Percentiles rank a stretch among this genome's conserved stretches.
Conservation (phyloP, 225 moss, liverwort and hornwort genomes). For the Takakia lepidozioides region DNA sequence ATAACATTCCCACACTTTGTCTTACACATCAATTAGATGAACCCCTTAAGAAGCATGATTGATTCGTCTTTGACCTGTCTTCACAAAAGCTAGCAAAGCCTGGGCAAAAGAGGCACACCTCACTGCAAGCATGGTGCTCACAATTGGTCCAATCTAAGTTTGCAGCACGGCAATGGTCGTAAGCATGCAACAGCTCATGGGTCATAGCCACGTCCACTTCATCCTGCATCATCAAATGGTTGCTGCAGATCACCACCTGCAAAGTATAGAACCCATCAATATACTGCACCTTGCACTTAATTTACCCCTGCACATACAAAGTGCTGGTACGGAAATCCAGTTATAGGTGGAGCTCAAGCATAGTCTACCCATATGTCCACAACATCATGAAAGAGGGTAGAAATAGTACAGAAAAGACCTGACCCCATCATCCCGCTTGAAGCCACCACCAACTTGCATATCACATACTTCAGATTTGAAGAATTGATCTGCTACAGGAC, state of each 20-base stretch:
- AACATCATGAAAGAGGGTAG: too few species aligned
- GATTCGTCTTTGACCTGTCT: too few species aligned
- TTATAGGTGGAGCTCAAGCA: too few species aligned
- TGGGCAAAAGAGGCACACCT: slow-evolving; percentile 40
- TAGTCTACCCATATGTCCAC: too few species aligned
- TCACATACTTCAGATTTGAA: slow-evolving; percentile 76
- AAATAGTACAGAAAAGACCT: slow-evolving; percentile 16
- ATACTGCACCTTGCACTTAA: too few species aligned
- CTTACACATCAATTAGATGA: too few species aligned
- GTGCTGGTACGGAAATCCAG: too few species aligned
- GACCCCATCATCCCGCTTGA: slow-evolving; percentile 83
- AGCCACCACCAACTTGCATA: slow-evolving; percentile 86
- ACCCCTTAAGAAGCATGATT: too few species aligned
- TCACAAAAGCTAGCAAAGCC: too few species aligned
- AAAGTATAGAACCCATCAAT: too few species aligned
- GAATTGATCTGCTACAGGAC: slow-evolving; percentile 54
- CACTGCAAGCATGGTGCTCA: slow-evolving; percentile 97
- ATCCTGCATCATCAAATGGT: slow-evolving; percentile 78
- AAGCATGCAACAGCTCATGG: slow-evolving; percentile 94
- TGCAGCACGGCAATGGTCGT: slow-evolving; percentile 95
- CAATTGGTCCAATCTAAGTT: slow-evolving; percentile 91
- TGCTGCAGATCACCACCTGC: slow-evolving; percentile 95
- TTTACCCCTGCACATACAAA: too few species aligned
- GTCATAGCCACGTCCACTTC: slow-evolving; percentile 94
- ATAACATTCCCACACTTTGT: too few species aligned